These are phyloP conservation scores for Phlebiopsis flavidoalba DNA, from an alignment of 768 basidiomycete species.

Conservation along the genomic window DNA sequence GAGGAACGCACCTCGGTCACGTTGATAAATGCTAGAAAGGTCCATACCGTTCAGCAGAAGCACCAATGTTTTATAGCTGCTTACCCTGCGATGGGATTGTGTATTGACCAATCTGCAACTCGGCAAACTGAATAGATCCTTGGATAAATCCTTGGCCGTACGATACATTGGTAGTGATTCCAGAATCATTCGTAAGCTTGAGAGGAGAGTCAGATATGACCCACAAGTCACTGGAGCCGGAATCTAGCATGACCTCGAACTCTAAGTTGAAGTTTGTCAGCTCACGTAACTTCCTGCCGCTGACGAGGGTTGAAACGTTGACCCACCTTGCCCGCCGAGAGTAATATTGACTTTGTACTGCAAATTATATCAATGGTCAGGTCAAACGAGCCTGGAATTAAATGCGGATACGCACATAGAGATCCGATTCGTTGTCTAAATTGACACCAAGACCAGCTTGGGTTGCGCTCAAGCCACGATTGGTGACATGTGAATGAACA, in stretches of 20 bases:
- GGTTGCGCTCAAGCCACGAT: not conserved
- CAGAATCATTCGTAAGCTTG: constrained; percentile 15
- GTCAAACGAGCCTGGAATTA: not conserved
- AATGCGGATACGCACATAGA: not conserved
- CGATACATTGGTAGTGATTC: constrained; percentile 21
- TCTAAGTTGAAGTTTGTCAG: constrained; percentile 9
- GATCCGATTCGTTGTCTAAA: not conserved
- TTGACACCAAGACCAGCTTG: not conserved
- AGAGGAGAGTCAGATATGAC: constrained; percentile 20
- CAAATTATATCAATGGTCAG: not conserved
- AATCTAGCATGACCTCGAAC: constrained; percentile 26
- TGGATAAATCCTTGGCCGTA: constrained; percentile 33
- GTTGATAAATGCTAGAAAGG: not conserved
- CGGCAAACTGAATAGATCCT: constrained; percentile 30
- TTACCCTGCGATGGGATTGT: constrained; percentile 59
- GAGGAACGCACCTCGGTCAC: not conserved
- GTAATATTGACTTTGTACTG: constrained; percentile 3
- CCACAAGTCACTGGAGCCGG: constrained; percentile 30
- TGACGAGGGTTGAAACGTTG: not conserved
- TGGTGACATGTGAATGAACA: not conserved
- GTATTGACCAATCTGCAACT: constrained; percentile 31
- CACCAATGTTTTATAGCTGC: not conserved
- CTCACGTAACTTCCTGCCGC: not conserved
- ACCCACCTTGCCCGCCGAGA: not conserved
- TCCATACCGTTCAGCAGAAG: not conserved